Base-by-base conservation (phyloP, 163 green algal species). In the Smithsoniella earleae region DNA sequence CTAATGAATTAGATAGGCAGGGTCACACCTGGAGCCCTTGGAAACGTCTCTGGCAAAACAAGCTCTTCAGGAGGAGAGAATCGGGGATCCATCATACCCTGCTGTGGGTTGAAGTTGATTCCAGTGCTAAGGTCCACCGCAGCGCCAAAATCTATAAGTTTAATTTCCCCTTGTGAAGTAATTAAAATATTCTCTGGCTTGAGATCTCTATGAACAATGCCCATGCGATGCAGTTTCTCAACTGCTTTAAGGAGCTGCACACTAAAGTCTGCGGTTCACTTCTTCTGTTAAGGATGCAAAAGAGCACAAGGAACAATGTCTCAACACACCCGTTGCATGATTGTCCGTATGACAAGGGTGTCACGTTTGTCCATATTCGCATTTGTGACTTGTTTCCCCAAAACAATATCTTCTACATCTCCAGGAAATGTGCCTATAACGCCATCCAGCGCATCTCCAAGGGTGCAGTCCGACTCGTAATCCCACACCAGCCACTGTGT, bases 61-160 rank as follows among this genome's bases (percentile, higher is more conserved):
- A 95, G 81, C 80, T 94, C 87, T 78, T 96, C 90, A 33, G 89
- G 89, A 0, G 90, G 87, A 43, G 77, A 85, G 86, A 97, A 98
- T 27, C 88, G 79, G n/a, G 92, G 94, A 78, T 98, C 94, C 73
- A 98, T 81, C 84, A 98, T 93, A 44, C 88, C 90, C 58, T 83
- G 88, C 36, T 89, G 73, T 2, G 94, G 94, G 75, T 94, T 94
- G 87, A 96, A 98, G 82, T 98, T 98, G 74, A 96, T 91, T 66
- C 94, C 94, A 1, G 90, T 96, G 75, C 86, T 91, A 66, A 99
- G 82, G 79, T 99, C 94, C 62, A 90, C 89, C 0, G 94, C 91
- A 2, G 92, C 94, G 5, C 91, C 91, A 85, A 96, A 96, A 75
- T 96, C 91, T 5, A 96, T 95, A 74, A 96, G 82, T 79, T 96